Evolutionary conservation across 495 filamentous ascomycete genomes (phyloP), one percentile per base, ranked within the genome.

Genomic region (Bathelium albidoporum): DNA sequence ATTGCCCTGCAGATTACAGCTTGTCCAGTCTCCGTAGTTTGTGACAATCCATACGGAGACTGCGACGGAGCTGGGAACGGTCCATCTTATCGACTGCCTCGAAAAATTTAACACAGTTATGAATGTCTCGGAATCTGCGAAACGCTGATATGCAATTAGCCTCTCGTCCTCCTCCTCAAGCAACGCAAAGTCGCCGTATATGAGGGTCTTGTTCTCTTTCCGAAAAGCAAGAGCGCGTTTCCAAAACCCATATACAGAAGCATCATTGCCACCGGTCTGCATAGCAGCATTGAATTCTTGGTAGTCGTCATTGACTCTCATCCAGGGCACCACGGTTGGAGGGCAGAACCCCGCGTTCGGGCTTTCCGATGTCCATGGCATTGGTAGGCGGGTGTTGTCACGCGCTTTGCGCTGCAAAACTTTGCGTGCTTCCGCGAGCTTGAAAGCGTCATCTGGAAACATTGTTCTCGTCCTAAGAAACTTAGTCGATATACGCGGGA

Each of bases 351-450:
- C 86, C 0, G 75, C 82, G 63, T 88, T 78, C 0, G 70, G 65
- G 0, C 74, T 72, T 5, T 5, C 34, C 2, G 62, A 70, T 64
- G 81, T 73, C 85, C 85, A 89, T 59, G 84, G 83, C 78, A 88
- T 83, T 0, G 85, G 85, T 12, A 80, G 71, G 10, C 85, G 75
- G 2, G 83, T 78, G 65, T 89, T 78, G 63, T 89, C 86, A n/a
- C 85, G 68, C 71, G 82, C 67, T 61, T 82, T 59, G 70, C 83
- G 73, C 68, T 89, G 69, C 75, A 88, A 70, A 69, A 78, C 66
- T 71, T 82, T 60, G 80, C 89, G 64, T 87, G 92, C 66, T 85
- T 87, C 69, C 41, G 69, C 73, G 16, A 84, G 63, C 4, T 68
- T 71, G 16, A 71, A 64, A 14, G 72, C 69, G 36, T 81, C 71